These are phyloP conservation scores for Melampsora americana DNA, from an alignment of 1,284 basidiomycete genomes.

Conservation along the genomic window DNA sequence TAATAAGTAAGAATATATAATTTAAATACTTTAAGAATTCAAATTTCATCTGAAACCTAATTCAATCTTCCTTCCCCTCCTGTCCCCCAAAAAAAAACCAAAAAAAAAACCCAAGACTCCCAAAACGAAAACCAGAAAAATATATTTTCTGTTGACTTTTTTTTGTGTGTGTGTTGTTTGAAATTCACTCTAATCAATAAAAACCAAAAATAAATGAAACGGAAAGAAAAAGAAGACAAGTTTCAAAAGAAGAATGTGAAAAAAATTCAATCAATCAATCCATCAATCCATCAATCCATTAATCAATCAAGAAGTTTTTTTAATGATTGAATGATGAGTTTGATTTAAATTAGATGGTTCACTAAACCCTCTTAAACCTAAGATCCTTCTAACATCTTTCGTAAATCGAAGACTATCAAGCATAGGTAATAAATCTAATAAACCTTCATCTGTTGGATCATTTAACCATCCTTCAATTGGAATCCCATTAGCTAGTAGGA, in stretches of 20 bases:
- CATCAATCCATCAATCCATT: too few relatives aligned
- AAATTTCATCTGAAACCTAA: too few relatives aligned
- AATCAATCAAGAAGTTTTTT: conserved; percentile 13
- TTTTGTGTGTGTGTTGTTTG: too few relatives aligned
- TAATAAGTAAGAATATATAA: too few relatives aligned
- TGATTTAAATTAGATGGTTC: conserved; percentile 8
- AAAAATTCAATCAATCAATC: not conserved
- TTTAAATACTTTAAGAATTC: too few relatives aligned
- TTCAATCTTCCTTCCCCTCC: too few relatives aligned
- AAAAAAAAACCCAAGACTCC: not conserved
- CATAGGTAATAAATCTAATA: conserved; percentile 90
- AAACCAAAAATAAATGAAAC: too few relatives aligned
- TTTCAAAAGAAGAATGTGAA: too few relatives aligned
- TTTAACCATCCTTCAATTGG: conserved; percentile 99
- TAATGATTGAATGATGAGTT: not conserved
- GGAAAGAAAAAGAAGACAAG: too few relatives aligned
- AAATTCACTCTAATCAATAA: too few relatives aligned
- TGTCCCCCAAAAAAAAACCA: not conserved
- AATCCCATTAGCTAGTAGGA: conserved; percentile 78
- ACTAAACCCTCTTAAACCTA: conserved; percentile 65
- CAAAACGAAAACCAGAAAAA: too few relatives aligned
- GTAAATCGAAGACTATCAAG: conserved; percentile 94
- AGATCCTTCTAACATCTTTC: conserved; percentile 83
- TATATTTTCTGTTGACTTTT: too few relatives aligned
- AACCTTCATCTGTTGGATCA: conserved; percentile 91